Evolutionary conservation across 2,329 filamentous ascomycete species (phyloP), one percentile per base, ranked within the genome.

Genomic region (Aspergillus pseudoviridinutans): DNA sequence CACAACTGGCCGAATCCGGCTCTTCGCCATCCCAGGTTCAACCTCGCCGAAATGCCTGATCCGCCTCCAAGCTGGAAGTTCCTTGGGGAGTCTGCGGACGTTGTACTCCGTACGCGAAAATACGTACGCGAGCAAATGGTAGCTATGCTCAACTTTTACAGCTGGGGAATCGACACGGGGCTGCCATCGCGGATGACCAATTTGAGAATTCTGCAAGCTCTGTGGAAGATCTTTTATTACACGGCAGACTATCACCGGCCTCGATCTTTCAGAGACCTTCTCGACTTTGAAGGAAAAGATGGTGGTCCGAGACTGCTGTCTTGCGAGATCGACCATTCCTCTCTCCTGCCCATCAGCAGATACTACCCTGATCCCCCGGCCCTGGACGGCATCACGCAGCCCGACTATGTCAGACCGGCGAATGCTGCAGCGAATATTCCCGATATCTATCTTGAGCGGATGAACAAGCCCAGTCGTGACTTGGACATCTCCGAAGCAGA

Each of bases 301-400:
- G 63, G 62, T 41, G 72, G 72, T 1, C 71, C 72, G 54, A 65
- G 72, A n/a, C 60, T 73, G 7, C 50, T 74, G 52, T 61, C 57
- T 53, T 63, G 54, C 6, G 57, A 60, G 8, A 50, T 61, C 20
- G 29, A 57, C 42, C 10, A 49, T 17, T 47, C 56, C 5, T 51
- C 58, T 12, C 46, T 55, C 46, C 8, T 57, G 22, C 68, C 68
- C 22, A 51, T 70, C 28, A 71, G 69, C 49, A 61, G 65, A n/a
- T 57, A 58, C 42, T 68, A 67, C 44, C 59, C 62, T 6, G 22
- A 56, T 3, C 42, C 50, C 22, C 64, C 66, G 20, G n/a, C 22
- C 8, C 12, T n/a, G 9, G 27, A 17, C 7, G 51, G 49, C n/a
- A 29, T 4, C 12, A 42, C 56, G 12, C 25, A 53, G 2, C 47